Conservation (phyloP, 2,329 filamentous ascomycete genomes). For the Scedosporium minutisporum region DNA sequence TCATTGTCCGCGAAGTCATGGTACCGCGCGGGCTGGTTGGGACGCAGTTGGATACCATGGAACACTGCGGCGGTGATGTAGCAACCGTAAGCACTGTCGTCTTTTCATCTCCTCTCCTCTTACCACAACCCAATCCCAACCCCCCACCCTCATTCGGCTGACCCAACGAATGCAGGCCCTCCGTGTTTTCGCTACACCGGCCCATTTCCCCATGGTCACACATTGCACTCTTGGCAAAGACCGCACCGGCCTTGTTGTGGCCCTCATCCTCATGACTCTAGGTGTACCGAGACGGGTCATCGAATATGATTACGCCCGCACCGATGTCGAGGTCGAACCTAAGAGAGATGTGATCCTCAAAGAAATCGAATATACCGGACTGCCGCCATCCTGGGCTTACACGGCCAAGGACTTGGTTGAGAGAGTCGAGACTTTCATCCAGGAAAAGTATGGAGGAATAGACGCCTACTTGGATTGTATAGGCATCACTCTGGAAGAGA, state of each 20-base stretch:
- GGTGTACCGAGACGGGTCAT: constrained; percentile 49
- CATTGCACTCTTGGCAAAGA: constrained; percentile 92
- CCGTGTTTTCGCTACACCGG: constrained; percentile 17
- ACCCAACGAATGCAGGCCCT: constrained; percentile 14
- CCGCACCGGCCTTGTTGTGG: constrained; percentile 58
- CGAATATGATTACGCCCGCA: constrained; percentile 61
- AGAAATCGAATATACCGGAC: constrained; percentile 61
- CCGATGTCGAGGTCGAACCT: constrained; percentile 45
- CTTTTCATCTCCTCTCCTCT: neutral
- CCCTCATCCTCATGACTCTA: constrained; percentile 58
- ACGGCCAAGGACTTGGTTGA: constrained; percentile 57
- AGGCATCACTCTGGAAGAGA: constrained; percentile 41
- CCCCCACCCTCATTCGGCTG: neutral
- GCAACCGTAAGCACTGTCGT: constrained; percentile 23
- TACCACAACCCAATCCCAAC: neutral
- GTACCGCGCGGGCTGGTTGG: constrained; percentile 60
- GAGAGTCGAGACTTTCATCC: constrained; percentile 47
- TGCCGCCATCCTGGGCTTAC: constrained; percentile 62
- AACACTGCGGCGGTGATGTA: constrained; percentile 56
- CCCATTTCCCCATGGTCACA: constrained; percentile 55
- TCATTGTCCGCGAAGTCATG: constrained; percentile 65
- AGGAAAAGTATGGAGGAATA: constrained; percentile 55
- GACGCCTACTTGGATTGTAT: constrained; percentile 54
- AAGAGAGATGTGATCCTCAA: constrained; percentile 54
- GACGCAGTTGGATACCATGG: constrained; percentile 59